Evolutionary conservation across 176 grass and related monocot species (phyloP).

Genomic region (Saccharum spontaneum): DNA sequence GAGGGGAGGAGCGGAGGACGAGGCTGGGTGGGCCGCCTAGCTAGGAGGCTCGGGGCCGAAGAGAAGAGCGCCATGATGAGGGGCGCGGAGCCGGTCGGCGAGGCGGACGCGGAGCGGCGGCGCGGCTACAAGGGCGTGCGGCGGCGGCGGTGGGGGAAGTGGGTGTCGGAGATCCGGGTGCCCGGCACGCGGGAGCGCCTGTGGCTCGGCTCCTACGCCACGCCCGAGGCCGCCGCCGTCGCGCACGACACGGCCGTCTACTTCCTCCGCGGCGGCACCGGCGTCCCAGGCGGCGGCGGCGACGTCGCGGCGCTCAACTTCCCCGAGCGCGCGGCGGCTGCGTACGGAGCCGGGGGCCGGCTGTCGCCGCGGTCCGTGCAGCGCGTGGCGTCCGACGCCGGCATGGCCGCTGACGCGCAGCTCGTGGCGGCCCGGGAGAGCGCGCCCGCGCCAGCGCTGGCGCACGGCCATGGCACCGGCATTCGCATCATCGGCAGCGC

Average conservation of each 20-base stretch:
- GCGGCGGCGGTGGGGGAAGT: constrained; percentile 67
- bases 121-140: constrained; percentile 69
- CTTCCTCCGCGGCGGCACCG: constrained; percentile 57
- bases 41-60: background rate
- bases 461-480: background rate
- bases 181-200: constrained; percentile 66
- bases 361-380: constrained; percentile 73
- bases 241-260: constrained; percentile 81
- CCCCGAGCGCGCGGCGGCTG: constrained; percentile 41
- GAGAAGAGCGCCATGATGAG: constrained; percentile 36
- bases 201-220: constrained; percentile 93
- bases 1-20: background rate
- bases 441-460: background rate
- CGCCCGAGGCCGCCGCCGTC: constrained; percentile 75
- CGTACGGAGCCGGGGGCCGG: constrained; percentile 7
- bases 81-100: background rate
- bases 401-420: constrained; percentile 78
- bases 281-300: background rate
- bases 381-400: constrained; percentile 75
- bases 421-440: constrained; percentile 37
- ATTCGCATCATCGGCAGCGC: background rate
- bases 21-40: background rate
- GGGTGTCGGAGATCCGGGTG: constrained; percentile 77
- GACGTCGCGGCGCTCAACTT: constrained; percentile 66
- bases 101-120: constrained; percentile 17